A percentile compares a stretch with the other conserved stretches of the same genome.
phyloP scores from a whole-genome alignment of 768 basidiomycete genomes.

The Naematelia aurantialba region DNA sequence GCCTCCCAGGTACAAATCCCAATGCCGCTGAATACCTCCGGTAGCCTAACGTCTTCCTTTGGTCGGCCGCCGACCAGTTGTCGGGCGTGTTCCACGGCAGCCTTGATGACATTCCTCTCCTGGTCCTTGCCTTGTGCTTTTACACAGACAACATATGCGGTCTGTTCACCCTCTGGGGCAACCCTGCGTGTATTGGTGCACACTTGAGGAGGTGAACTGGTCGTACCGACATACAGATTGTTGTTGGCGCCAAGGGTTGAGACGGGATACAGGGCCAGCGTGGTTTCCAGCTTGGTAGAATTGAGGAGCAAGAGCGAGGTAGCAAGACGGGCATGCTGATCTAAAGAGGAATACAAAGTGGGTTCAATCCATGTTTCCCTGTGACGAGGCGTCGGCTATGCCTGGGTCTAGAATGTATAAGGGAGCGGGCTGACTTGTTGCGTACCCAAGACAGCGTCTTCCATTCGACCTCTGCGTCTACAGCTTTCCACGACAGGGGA shows the following conservation, averaged over 20 bases:
- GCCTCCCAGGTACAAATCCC: constrained; percentile 40
- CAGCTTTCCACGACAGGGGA: too few species aligned
- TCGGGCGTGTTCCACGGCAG: constrained; percentile 21
- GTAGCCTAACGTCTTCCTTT: too few species aligned
- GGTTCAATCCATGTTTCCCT: constrained; percentile 31
- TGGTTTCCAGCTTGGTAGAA: constrained; percentile 12
- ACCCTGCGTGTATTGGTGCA: constrained; percentile 17
- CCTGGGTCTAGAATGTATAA: too few species aligned
- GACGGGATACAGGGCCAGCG: constrained; percentile 23
- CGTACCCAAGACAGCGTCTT: too few species aligned
- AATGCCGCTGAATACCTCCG: constrained; percentile 18
- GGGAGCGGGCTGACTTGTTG: too few species aligned
- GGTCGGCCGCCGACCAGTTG: constrained; percentile 10
- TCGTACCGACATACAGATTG: constrained; percentile 17
- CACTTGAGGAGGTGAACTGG: not conserved
- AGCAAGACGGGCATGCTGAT: constrained; percentile 14
- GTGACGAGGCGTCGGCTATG: too few species aligned
- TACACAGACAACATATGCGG: constrained; percentile 17
- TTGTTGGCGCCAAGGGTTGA: constrained; percentile 13
- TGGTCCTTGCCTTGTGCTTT: constrained; percentile 3
- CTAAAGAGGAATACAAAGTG: constrained; percentile 8
- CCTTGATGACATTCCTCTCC: constrained; percentile 16
- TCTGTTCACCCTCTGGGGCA: not conserved
- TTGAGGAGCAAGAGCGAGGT: constrained; percentile 27
- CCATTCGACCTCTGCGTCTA: too few species aligned